Evolutionary conservation across 345 rosid species (phyloP), one percentile per base, ranked within the genome.

Genomic region (Geranium rotundifolium): DNA sequence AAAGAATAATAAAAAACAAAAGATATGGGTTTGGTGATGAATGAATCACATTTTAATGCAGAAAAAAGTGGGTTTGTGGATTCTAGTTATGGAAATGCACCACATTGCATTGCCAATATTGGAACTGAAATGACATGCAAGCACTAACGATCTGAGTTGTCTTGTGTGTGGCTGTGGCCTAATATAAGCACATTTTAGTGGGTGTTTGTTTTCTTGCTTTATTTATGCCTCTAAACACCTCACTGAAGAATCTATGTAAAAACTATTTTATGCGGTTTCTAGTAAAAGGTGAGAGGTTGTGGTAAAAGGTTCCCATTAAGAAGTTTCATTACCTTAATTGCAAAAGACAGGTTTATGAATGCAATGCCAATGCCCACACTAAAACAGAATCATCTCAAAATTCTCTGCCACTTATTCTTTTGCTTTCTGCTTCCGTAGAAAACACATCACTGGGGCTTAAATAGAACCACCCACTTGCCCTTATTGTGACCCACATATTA

Each of bases 81-180:
- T 31, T 31, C 37, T 31, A 31, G 4, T 31, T 31, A 31, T 31
- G 72, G 69, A 65, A 73, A 37, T 60, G 54, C 63, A 23, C 62
- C 54, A 18, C 49, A 41, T 67, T 62, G 19, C 58, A 41, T 54
- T 29, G 30, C 64, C 58, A 29, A 17, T 17, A n/a, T 15, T 59
- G 69, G 56, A 64, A 55, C 37, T 63, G 68, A 65, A 60, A 59
- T 65, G 76, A 69, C 70, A 10, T 54, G 7, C 55, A 49, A 41
- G 50, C 50, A 41, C 50, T 31, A 31, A 2, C 7, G 37, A 31
- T 31, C 37, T 31, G 37, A 31, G 37, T 7, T 31, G 37, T 31
- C 7, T 31, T 31, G n/a, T n/a, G n/a, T n/a, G n/a, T n/a, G n/a
- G n/a, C n/a, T n/a, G n/a, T n/a, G 37, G 37, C 37, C 37, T 31